Evolutionary conservation across 2,329 filamentous ascomycete genomes (phyloP).

Genomic region (Hirsutella minnesotensis): DNA sequence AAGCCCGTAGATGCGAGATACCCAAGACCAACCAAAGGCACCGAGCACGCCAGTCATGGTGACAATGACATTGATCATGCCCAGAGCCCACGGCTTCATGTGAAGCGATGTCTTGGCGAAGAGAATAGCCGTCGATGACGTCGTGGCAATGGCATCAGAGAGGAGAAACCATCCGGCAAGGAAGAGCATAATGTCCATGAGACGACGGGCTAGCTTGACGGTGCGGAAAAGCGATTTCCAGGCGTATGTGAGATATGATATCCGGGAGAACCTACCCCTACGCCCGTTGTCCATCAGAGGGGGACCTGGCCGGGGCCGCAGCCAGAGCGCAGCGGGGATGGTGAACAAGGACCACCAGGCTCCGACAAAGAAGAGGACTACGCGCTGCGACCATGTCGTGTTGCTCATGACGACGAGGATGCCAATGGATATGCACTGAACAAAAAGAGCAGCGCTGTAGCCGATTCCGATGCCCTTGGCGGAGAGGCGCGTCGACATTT

Average conservation of each 20-base stretch:
- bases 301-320: slow-evolving; percentile 79
- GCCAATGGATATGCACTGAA: slow-evolving; percentile 72
- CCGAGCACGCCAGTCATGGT: slow-evolving; percentile 76
- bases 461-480: slow-evolving; percentile 89
- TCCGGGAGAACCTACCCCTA: slow-evolving; percentile 32
- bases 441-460: slow-evolving; percentile 73
- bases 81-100: slow-evolving; percentile 80
- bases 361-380: slow-evolving; percentile 80
- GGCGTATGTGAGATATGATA: slow-evolving; percentile 66
- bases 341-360: slow-evolving; percentile 91
- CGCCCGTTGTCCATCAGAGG: slow-evolving; percentile 45
- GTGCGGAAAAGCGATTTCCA: slow-evolving; percentile 84
- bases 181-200: slow-evolving; percentile 66
- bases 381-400: slow-evolving; percentile 71
- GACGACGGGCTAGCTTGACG: slow-evolving; percentile 56
- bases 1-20: slow-evolving; percentile 59
- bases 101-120: slow-evolving; percentile 89
- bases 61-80: slow-evolving; percentile 86
- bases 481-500: slow-evolving; percentile 80
- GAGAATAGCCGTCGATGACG: slow-evolving; percentile 84
- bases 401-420: slow-evolving; percentile 63
- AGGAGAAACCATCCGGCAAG: slow-evolving; percentile 88
- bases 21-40: slow-evolving; percentile 77
- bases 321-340: slow-evolving; percentile 75
- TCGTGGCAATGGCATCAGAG: slow-evolving; percentile 87